Conservation (phyloP, 352 stramenopile species). For the Phytophthora gonapodyides region DNA sequence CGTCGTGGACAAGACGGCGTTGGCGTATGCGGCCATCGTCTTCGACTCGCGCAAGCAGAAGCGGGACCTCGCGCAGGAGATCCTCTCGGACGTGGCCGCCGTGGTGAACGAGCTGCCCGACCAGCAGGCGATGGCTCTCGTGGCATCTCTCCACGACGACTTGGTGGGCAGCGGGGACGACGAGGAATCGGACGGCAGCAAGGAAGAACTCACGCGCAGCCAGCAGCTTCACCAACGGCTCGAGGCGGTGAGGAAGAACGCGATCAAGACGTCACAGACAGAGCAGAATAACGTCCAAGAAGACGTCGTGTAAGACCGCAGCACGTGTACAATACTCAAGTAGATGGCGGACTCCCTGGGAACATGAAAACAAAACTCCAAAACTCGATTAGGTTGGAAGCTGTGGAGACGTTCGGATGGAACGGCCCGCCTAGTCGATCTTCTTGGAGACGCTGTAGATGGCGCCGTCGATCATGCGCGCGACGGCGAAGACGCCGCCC, state of each 20-base stretch:
- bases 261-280: background rate
- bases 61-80: constrained; percentile 57
- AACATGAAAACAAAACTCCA: constrained; percentile 32
- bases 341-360: constrained; percentile 12
- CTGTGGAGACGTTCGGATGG: constrained; percentile 23
- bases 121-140: constrained; percentile 53
- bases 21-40: constrained; percentile 59
- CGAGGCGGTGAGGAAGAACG: constrained; percentile 35
- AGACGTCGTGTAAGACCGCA: constrained; percentile 31
- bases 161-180: constrained; percentile 39
- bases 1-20: constrained; percentile 63
- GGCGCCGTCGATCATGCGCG: constrained; percentile 83
- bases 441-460: constrained; percentile 92
- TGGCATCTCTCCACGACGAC: constrained; percentile 56
- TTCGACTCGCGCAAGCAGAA: constrained; percentile 69
- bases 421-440: constrained; percentile 60
- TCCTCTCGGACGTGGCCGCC: constrained; percentile 57
- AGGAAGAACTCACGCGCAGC: constrained; percentile 21
- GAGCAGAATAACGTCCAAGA: constrained; percentile 20
- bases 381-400: constrained; percentile 23
- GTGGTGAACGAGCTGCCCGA: constrained; percentile 63
- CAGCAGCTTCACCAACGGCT: constrained; percentile 38
- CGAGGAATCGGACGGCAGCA: constrained; percentile 19
- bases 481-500: constrained; percentile 85
- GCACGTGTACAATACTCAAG: constrained; percentile 43